Evolutionary conservation across 106 monocot species (phyloP).

Genomic region (Allium sativum): DNA sequence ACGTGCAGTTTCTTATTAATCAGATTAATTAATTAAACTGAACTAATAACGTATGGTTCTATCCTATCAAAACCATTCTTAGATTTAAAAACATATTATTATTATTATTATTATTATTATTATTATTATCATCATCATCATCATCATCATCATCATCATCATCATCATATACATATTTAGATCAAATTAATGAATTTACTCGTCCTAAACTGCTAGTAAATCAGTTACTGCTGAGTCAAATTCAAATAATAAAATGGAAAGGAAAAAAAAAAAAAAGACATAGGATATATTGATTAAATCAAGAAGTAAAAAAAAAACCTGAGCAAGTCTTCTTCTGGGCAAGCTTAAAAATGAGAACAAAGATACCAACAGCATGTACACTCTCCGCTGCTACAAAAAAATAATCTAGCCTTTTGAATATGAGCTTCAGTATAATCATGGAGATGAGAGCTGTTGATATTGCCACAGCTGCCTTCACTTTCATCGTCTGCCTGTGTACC

Average conservation of each 20-base stretch:
- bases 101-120: too few species aligned
- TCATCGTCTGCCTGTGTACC: slow-evolving; percentile 14
- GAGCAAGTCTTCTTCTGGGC: slow-evolving; percentile 12
- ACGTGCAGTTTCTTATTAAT: too few species aligned
- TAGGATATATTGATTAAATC: neutral
- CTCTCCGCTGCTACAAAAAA: slow-evolving; percentile 15
- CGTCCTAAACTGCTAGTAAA: neutral
- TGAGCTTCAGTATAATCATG: neutral
- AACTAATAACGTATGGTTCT: too few species aligned
- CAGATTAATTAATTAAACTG: too few species aligned
- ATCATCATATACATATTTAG: too few species aligned
- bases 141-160: too few species aligned
- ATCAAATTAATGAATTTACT: neutral
- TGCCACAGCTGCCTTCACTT: slow-evolving; percentile 5
- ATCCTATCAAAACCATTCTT: too few species aligned
- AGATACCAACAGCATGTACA: slow-evolving; percentile 15
- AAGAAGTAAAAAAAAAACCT: slow-evolving; percentile 2
- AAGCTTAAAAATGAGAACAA: slow-evolving; percentile 19
- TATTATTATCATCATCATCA: too few species aligned
- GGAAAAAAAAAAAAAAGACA: neutral
- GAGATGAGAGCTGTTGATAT: slow-evolving; percentile 2
- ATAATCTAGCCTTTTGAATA: slow-evolving; percentile 2
- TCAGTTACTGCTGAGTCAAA: too few species aligned
- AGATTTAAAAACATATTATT: too few species aligned
- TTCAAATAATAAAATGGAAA: too few species aligned